phyloP scores from a whole-genome alignment of 164 flowering plant genomes.

The Sextonia rubra region DNA sequence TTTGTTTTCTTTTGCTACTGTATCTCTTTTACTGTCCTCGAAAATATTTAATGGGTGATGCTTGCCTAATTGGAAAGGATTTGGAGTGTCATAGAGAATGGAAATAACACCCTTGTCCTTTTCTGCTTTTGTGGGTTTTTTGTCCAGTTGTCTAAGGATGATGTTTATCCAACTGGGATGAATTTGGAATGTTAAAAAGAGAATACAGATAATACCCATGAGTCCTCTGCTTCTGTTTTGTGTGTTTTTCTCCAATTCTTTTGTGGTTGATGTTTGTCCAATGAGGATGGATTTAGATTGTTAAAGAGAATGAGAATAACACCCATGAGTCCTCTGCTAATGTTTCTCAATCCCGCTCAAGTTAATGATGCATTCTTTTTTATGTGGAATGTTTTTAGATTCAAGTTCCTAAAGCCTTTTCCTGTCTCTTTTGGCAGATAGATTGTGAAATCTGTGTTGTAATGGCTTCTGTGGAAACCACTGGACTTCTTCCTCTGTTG shows the following conservation, averaged over 20 bases:
- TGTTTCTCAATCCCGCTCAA: background rate
- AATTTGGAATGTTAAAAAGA: background rate
- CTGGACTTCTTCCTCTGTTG: background rate
- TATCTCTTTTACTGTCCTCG: background rate
- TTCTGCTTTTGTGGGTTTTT: too few relatives aligned
- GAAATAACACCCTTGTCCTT: background rate
- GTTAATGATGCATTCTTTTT: background rate
- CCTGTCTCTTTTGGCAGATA: slow-evolving; percentile 9
- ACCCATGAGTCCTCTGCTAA: background rate
- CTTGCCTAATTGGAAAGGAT: background rate
- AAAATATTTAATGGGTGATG: background rate
- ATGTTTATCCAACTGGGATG: background rate
- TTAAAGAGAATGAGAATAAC: background rate
- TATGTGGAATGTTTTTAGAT: slow-evolving; percentile 22
- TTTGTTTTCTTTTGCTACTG: background rate
- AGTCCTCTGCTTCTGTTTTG: background rate
- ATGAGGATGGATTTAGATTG: background rate
- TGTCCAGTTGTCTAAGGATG: background rate
- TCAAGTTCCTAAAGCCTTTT: slow-evolving; percentile 14
- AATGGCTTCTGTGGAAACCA: slow-evolving; percentile 2
- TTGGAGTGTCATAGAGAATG: background rate
- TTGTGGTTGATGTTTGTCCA: background rate
- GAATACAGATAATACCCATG: background rate
- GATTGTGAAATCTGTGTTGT: slow-evolving; percentile 4
- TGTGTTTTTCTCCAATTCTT: background rate